Evolutionary conservation across 1,284 basidiomycete genomes (phyloP), one percentile per base, ranked within the genome.

Genomic region (Neonothopanus nambi): DNA sequence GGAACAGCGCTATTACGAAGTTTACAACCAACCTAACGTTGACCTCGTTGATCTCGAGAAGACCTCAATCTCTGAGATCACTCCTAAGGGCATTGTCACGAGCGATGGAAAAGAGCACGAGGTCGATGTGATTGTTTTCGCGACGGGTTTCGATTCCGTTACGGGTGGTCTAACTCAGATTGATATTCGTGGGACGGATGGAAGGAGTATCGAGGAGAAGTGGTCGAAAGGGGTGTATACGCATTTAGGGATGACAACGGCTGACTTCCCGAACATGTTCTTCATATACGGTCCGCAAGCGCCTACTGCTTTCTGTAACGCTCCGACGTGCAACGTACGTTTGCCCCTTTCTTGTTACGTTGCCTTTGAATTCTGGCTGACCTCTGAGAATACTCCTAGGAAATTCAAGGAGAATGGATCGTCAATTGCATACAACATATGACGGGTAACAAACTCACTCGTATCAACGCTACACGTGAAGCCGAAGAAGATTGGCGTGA

Each of bases 81-180:
- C 58, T 2, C 39, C 51, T 9, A 60, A 59, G 20, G 63, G 63
- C 1, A 52, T 65, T 21, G 51, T 51, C 45, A 65, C 59, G 3
- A 37, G 41, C 13, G 59, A 65, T 42, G 62, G 61, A 1, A 46
- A 54, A 17, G 56, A 60, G 18, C 64, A 65, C 35, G 63, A 63
- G 28, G 39, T 66, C 3, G 63, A 66, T 51, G 57, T 60, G 1
- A 50, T 66, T 3, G 58, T 59, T 0, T 51, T 65, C 3, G 65
- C 65, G 23, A 66, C 65, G 2, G 65, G 65, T 12, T 65, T 65
- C 42, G 62, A 65, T 47, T 60, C 61, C 4, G 36, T 65, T 7
- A 63, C 64, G 6, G 64, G 63, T 0, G 52, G 59, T 18, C 60
- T 65, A 9, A 42, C 63, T 12, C 61, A 63, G 23, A 64, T 65